Evolutionary conservation across 2,329 filamentous ascomycete genomes (phyloP), one percentile per base, ranked within the genome.

Genomic region (Fusarium nodosum): DNA sequence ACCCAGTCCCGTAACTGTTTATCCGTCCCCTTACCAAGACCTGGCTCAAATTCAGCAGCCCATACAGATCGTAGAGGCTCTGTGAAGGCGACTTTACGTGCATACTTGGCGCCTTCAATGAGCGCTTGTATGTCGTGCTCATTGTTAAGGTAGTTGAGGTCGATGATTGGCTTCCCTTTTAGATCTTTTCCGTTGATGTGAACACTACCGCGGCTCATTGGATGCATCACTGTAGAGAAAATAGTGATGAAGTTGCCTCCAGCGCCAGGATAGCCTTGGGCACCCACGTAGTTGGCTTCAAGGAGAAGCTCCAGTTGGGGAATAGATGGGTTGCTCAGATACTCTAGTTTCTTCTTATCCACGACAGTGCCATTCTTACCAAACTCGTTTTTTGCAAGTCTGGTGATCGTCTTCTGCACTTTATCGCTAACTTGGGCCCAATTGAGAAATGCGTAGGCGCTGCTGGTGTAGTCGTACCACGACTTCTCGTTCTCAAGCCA

Each of bases 401-500:
- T 31, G 5, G 7, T 42, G 18, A 52, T 36, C 8, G 15, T 6
- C 22, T 57, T 57, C 0, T 56, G 33, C 20, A 12, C 1, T 34
- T 41, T 39, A 20, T 39, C n/a, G 26, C 54, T 34, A 5, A 57
- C 30, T 10, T 57, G 54, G 20, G 28, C 46, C 54, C 54, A 57
- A 36, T 52, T 57, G 26, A 57, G 54, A 22, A 57, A 57, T 7
- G 45, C 54, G 15, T 57, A 57, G 3, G 54, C 45, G 22, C 54
- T 57, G 28, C 45, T 57, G 10, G 54, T 57, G 10, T 57, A 57
- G 46, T 57, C 54, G 8, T 57, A 57, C 54, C 54, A 57, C 5
- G 54, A 57, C 3, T 34, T 22, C 13, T 57, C 52, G 13, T 57
- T 57, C 11, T 52, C 10, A 42, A 57, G 54, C 54, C 54, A 57